A percentile compares a stretch with the other conserved stretches of the same genome.
Evolutionary conservation across 257 asterid genomes (phyloP).

Genomic region (Plantago major): DNA sequence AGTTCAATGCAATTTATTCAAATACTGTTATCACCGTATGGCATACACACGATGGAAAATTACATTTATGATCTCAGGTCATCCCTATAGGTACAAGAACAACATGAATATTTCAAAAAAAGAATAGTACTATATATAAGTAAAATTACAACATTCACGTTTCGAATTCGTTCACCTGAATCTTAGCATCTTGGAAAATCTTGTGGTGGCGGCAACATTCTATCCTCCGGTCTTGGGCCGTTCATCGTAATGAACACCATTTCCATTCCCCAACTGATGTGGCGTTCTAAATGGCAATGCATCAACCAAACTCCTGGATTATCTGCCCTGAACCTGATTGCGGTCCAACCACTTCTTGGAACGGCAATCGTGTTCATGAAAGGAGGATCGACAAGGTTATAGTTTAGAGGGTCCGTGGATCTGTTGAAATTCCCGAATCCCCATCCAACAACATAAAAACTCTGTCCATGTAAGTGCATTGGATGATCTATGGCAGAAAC

Average conservation of each 20-base stretch:
- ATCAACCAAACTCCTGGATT: conserved; percentile 62
- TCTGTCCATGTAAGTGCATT: conserved; percentile 72
- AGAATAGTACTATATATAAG: too few species aligned
- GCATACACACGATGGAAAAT: too few species aligned
- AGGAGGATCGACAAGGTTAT: conserved; percentile 71
- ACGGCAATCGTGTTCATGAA: conserved; percentile 43
- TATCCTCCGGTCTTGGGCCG: conserved; percentile 21
- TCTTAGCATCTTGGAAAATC: conserved; percentile 38
- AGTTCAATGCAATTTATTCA: too few species aligned
- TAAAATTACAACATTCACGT: too few species aligned
- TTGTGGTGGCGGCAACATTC: conserved; percentile 36
- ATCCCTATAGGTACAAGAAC: too few species aligned
- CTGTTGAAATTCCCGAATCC: conserved; percentile 52
- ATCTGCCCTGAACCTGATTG: conserved; percentile 56
- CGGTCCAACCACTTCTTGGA: conserved; percentile 56
- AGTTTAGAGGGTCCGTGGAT: conserved; percentile 36
- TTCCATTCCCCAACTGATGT: conserved; percentile 38
- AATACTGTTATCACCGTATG: too few species aligned
- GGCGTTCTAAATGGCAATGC: conserved; percentile 40
- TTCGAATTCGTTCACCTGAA: neutral
- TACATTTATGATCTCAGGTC: too few species aligned
- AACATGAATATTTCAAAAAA: too few species aligned
- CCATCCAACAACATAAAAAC: conserved; percentile 58
- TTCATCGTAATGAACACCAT: conserved; percentile 32
- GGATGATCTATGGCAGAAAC: conserved; percentile 63